These are phyloP conservation scores for Diplodia corticola DNA, from an alignment of 2,329 filamentous ascomycete genomes.

Conservation along the genomic window DNA sequence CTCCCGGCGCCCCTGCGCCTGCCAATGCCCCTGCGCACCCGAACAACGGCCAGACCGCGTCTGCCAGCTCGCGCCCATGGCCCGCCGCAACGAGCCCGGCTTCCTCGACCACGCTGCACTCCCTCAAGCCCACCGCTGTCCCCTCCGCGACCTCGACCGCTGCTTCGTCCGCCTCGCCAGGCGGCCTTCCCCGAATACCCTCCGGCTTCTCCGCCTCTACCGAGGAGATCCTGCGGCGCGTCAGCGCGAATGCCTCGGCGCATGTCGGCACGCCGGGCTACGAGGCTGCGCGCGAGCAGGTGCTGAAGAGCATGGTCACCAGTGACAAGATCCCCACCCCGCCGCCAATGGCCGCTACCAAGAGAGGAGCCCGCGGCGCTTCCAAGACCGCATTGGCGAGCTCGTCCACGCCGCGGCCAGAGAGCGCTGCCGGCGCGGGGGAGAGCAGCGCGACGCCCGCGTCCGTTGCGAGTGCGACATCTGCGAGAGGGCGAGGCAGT, in stretches of 20 bases:
- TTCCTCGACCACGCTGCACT: background rate
- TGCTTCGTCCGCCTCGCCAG: background rate
- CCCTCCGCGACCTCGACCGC: constrained; percentile 6
- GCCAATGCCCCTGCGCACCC: constrained; percentile 17
- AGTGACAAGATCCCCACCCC: constrained; percentile 45
- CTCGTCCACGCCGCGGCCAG: constrained; percentile 36
- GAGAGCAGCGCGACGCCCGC: constrained; percentile 24
- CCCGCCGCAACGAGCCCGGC: constrained; percentile 11
- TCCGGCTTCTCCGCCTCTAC: constrained; percentile 41
- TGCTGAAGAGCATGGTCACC: constrained; percentile 48
- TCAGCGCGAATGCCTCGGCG: constrained; percentile 38
- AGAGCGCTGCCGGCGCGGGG: constrained; percentile 33
- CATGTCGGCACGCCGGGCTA: constrained; percentile 41
- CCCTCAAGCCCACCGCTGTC: constrained; percentile 8
- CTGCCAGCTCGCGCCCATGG: constrained; percentile 2
- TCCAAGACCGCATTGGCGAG: constrained; percentile 24
- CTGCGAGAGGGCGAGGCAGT: constrained; percentile 39
- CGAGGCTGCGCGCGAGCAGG: constrained; percentile 49
- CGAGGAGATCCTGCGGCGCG: constrained; percentile 43
- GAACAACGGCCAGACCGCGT: constrained; percentile 5
- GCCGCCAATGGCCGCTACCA: constrained; percentile 34
- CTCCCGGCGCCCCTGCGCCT: constrained; percentile 12
- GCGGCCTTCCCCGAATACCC: constrained; percentile 6
- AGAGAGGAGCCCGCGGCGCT: constrained; percentile 35
- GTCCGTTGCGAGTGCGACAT: constrained; percentile 29